These are phyloP conservation scores for Macrophomina phaseolina DNA, from an alignment of 2,329 filamentous ascomycete genomes.

Conservation along the genomic window DNA sequence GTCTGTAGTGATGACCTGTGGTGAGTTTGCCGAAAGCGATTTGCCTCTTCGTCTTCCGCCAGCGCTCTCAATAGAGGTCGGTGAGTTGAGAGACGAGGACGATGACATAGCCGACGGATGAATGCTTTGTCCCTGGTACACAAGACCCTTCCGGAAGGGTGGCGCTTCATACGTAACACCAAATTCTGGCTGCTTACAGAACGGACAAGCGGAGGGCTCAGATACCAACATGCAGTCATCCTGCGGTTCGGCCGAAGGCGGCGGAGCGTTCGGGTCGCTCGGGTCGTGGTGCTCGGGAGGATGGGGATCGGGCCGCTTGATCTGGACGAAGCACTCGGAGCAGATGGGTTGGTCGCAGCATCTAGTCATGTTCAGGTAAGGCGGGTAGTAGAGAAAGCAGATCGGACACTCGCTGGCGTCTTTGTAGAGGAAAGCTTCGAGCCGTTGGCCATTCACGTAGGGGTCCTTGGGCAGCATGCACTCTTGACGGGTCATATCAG, in stretches of 20 bases:
- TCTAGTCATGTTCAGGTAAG: conserved; percentile 89
- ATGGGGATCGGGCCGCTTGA: conserved; percentile 91
- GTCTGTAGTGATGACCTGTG: conserved; percentile 90
- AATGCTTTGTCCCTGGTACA: conserved; percentile 62
- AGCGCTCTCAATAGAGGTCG: conserved; percentile 28
- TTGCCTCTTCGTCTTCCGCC: conserved; percentile 63
- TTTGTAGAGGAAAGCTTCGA: conserved; percentile 94
- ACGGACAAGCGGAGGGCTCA: conserved; percentile 90
- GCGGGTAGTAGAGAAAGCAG: conserved; percentile 94
- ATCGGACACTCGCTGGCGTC: conserved; percentile 90
- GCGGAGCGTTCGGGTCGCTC: conserved; percentile 46
- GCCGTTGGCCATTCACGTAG: conserved; percentile 89
- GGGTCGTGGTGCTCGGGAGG: conserved; percentile 74
- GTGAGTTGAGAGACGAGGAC: conserved; percentile 72
- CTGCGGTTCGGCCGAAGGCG: conserved; percentile 51
- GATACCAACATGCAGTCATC: conserved; percentile 75
- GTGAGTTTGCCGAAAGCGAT: conserved; percentile 80
- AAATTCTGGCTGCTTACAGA: conserved; percentile 93
- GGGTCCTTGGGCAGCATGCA: conserved; percentile 80
- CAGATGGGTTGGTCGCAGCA: conserved; percentile 97
- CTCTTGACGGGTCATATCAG: conserved; percentile 78
- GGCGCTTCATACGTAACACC: conserved; percentile 94
- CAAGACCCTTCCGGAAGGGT: conserved; percentile 82
- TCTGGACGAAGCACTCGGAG: conserved; percentile 98
- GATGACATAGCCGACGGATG: conserved; percentile 81